phyloP scores from a whole-genome alignment of 2,329 filamentous ascomycete genomes.

The Zymoseptoria brevis region DNA sequence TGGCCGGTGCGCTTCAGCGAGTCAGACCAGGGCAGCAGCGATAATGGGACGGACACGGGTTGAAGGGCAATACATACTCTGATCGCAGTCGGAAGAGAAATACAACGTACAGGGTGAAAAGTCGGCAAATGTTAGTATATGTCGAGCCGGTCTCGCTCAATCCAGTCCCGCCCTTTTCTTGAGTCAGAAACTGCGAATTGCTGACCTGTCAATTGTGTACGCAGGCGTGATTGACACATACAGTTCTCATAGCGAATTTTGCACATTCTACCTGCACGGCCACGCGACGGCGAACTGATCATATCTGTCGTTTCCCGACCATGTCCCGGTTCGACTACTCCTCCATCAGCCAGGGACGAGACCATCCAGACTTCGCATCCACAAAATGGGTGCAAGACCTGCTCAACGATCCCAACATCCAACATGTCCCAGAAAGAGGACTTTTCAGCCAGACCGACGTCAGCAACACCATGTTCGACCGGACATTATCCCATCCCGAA shows the following conservation, averaged over 20 bases:
- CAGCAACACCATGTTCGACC: conserved; percentile 14
- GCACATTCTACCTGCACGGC: background rate
- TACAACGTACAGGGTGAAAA: too few relatives aligned
- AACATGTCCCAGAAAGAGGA: background rate
- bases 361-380: conserved; percentile 11
- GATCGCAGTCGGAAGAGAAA: too few relatives aligned
- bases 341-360: background rate
- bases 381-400: conserved; percentile 6
- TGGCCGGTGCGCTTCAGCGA: background rate
- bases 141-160: too few relatives aligned
- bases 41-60: too few relatives aligned
- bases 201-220: background rate
- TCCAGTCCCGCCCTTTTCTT: too few relatives aligned
- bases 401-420: conserved; percentile 6
- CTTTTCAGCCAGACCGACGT: background rate
- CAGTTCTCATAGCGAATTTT: background rate
- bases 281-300: background rate
- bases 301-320: background rate
- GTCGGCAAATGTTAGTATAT: background rate
- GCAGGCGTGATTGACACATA: background rate
- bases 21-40: too few relatives aligned
- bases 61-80: too few relatives aligned
- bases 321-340: background rate
- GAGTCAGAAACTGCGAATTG: too few relatives aligned
- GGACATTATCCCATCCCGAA: conserved; percentile 5